Conservation (phyloP, 805 yeast genomes). For the Candida suzukii region DNA sequence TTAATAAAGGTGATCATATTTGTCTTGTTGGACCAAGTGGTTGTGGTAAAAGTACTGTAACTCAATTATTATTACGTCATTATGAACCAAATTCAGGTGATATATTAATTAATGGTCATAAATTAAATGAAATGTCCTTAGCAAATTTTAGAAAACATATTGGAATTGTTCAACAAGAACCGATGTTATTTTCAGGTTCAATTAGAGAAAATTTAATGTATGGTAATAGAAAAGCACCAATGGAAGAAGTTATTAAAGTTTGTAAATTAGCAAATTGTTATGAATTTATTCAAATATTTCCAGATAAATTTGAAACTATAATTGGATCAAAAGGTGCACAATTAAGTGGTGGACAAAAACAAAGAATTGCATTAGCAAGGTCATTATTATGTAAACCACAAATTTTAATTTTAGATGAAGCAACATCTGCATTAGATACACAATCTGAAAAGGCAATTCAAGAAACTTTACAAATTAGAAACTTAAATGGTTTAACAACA, state of each 20-base stretch:
- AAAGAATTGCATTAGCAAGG: constrained; percentile 85
- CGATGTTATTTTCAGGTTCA: constrained; percentile 80
- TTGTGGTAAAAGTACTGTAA: constrained; percentile 87
- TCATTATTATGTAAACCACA: constrained; percentile 75
- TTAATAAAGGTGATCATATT: constrained; percentile 77
- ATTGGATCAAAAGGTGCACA: constrained; percentile 88
- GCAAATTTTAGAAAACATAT: constrained; percentile 65
- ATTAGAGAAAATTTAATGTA: constrained; percentile 78
- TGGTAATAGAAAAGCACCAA: constrained; percentile 57
- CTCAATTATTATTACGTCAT: constrained; percentile 71
- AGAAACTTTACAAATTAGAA: constrained; percentile 54
- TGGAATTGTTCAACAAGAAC: constrained; percentile 94
- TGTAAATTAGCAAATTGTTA: constrained; percentile 66
- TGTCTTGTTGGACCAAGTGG: constrained; percentile 98
- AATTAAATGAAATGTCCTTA: constrained; percentile 58
- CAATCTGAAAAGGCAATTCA: constrained; percentile 83
- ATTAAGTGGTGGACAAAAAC: constrained; percentile 92
- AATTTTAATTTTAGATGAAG: constrained; percentile 83
- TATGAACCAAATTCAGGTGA: constrained; percentile 71
- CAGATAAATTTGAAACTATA: constrained; percentile 71
- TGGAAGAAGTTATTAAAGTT: constrained; percentile 55
- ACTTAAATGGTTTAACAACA: constrained; percentile 55
- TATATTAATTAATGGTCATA: constrained; percentile 56
- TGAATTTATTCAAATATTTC: constrained; percentile 64
- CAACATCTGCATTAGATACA: constrained; percentile 89